phyloP scores from a whole-genome alignment of 352 stramenopile genomes.

The Phytophthora pistaciae region DNA sequence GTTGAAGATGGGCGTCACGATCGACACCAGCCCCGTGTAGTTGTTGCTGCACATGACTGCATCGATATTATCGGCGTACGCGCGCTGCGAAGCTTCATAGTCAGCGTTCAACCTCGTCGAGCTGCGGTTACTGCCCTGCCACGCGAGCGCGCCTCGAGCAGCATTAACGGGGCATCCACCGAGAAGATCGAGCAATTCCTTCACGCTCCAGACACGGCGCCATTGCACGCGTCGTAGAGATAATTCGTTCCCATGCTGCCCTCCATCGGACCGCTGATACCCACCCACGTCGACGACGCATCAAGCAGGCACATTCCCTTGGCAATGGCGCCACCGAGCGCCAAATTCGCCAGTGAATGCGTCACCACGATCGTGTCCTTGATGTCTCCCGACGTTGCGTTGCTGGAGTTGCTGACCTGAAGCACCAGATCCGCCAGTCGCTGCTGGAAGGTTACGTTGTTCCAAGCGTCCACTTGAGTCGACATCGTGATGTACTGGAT shows the following conservation, averaged over 20 bases:
- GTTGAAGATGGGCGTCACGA: constrained; percentile 15
- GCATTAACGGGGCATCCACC: too few species aligned
- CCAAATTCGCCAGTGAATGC: constrained; percentile 47
- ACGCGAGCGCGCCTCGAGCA: constrained; percentile 7
- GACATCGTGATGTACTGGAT: constrained; percentile 49
- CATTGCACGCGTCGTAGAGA: constrained; percentile 49
- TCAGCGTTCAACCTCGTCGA: constrained; percentile 1
- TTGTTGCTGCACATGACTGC: constrained; percentile 52
- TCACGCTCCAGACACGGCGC: constrained; percentile 22
- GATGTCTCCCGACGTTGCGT: constrained; percentile 51
- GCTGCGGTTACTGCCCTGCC: constrained; percentile 39
- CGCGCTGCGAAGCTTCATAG: too few species aligned
- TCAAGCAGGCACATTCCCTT: too few species aligned
- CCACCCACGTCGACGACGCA: constrained; percentile 39
- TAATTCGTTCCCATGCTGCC: constrained; percentile 65
- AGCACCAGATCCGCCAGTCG: too few species aligned
- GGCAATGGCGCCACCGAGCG: too few species aligned
- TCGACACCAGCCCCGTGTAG: constrained; percentile 52
- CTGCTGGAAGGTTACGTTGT: constrained; percentile 52
- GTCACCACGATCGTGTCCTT: constrained; percentile 62
- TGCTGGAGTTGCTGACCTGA: constrained; percentile 30
- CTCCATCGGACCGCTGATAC: constrained; percentile 43
- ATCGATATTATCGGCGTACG: constrained; percentile 19
- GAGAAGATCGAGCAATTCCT: constrained; percentile 1
- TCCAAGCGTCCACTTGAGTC: constrained; percentile 51